Evolutionary conservation across 2,329 filamentous ascomycete species (phyloP), one percentile per base, ranked within the genome.

Genomic region (Aspergillus unguis): DNA sequence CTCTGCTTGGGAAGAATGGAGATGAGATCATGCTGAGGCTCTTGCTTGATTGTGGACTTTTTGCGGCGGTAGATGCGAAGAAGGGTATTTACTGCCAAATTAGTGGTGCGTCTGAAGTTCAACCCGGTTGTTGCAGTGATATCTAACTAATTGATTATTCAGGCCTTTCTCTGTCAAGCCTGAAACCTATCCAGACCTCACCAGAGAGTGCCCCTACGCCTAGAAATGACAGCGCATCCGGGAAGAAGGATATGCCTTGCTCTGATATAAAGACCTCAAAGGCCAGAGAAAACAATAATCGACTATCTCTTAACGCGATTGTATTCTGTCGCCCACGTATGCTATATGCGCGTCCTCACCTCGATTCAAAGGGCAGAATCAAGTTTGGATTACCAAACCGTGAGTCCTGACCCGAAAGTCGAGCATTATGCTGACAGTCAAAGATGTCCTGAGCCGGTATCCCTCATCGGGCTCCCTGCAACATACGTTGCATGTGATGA

Each of bases 361-460:
- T 92, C 29, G 92, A 87, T 62, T 77, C 83, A 2, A 82, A 81
- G 60, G 86, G 87, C 3, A 71, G 77, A 6, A 80, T 94, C 6
- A 80, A 83, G 17, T 86, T 88, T 67, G 92, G 94, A 1, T 78
- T 95, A 49, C 84, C 85, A 1, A 55, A 48, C 29, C 52, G 54
- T 57, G 58, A 88, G 89, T 67, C 90, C 2, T 27, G 26, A 10
- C 6, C 10, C 9, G 37, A 17, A 5, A 5, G 17, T 17, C 17
- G 17, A 17, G 26, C 6, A 37, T 4, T 28, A 8, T 17, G 28
- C 27, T 51, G 9, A 54, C 42, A 17, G 8, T 2, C 36, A 11
- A 65, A 95, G 90, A 96, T 75, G 84, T 92, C 2, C 71, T 97
- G 26, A 95, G 94, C 65, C 84, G 90, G 25, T 87, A 80, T 58